Evolutionary conservation across 139 green algal species (phyloP).

Genomic region (Pseudopediastrum boryanum): DNA sequence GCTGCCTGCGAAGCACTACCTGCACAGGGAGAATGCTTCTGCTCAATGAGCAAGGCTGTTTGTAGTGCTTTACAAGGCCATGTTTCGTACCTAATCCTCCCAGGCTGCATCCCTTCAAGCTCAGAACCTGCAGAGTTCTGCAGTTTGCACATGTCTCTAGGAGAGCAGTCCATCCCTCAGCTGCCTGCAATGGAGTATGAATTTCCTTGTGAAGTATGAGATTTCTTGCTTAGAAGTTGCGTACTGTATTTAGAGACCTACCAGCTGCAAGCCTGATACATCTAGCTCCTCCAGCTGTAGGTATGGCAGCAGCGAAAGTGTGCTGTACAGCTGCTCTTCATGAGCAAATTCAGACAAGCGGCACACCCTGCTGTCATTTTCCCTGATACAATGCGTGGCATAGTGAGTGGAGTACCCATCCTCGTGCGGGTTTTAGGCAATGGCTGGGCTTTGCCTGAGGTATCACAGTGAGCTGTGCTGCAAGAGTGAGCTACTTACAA

Average conservation of each 20-base stretch:
- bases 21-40: too few relatives aligned
- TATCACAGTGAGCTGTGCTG: too few relatives aligned
- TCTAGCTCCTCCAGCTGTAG: conserved; percentile 16
- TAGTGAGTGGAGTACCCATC: too few relatives aligned
- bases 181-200: background rate
- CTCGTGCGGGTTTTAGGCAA: too few relatives aligned
- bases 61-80: too few relatives aligned
- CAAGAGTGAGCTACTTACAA: too few relatives aligned
- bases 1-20: background rate
- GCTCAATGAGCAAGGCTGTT: too few relatives aligned
- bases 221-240: background rate
- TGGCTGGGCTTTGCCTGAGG: too few relatives aligned
- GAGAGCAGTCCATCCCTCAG: conserved; percentile 52
- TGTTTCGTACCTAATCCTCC: background rate
- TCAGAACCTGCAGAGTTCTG: conserved; percentile 41
- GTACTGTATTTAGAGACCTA: background rate
- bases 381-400: too few relatives aligned
- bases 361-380: background rate
- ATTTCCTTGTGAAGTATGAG: background rate
- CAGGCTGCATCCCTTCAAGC: conserved; percentile 54
- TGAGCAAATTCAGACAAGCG: background rate
- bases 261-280: conserved; percentile 10
- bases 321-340: conserved; percentile 21
- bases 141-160: conserved; percentile 52
- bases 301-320: conserved; percentile 8